phyloP scores from a whole-genome alignment of 345 rosid species.

The Geranium brycei region DNA sequence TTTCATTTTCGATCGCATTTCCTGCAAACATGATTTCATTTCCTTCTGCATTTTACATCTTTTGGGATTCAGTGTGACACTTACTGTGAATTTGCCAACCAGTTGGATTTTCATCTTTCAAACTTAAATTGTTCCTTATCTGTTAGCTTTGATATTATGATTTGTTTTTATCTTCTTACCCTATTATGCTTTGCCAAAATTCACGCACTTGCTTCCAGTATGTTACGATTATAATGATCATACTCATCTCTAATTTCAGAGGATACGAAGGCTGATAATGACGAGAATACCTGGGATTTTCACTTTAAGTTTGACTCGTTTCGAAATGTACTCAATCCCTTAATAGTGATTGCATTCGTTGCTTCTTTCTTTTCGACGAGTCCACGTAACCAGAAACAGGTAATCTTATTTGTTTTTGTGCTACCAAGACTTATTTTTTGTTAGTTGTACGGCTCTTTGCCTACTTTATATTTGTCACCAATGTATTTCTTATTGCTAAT shows the following conservation, averaged over 20 bases:
- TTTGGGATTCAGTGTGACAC: background rate
- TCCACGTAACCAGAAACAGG: constrained; percentile 54
- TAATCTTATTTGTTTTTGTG: constrained; percentile 10
- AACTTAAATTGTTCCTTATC: background rate
- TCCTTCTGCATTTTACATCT: background rate
- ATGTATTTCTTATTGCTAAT: background rate
- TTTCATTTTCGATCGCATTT: background rate
- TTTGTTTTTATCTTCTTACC: background rate
- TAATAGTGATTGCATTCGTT: constrained; percentile 43
- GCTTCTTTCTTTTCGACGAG: constrained; percentile 34
- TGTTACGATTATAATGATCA: background rate
- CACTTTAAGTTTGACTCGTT: constrained; percentile 24
- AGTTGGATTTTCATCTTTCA: too few relatives aligned
- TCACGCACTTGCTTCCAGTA: background rate
- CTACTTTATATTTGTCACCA: background rate
- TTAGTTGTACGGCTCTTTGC: background rate
- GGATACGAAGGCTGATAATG: constrained; percentile 48
- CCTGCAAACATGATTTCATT: too few relatives aligned
- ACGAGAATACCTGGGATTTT: constrained; percentile 32
- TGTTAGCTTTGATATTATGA: background rate
- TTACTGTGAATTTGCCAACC: background rate
- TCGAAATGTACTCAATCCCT: constrained; percentile 39
- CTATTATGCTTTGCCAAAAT: background rate
- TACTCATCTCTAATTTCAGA: constrained; percentile 35
- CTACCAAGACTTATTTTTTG: background rate